A percentile compares a stretch with the other conserved stretches of the same genome.
These are phyloP conservation scores for Dendrobium chrysotoxum DNA, from an alignment of 106 monocot genomes.

Conservation along the genomic window DNA sequence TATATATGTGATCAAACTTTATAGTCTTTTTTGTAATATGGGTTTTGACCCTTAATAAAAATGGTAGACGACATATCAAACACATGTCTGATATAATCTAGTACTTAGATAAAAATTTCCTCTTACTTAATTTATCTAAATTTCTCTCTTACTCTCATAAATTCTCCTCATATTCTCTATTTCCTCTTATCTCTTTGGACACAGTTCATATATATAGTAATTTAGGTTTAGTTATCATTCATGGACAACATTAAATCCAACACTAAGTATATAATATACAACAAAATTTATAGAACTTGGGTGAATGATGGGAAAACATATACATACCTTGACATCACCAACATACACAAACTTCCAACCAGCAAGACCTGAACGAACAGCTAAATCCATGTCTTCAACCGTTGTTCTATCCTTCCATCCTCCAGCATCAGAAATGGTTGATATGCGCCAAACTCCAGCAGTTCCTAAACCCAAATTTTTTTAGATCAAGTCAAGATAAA, in stretches of 20 bases:
- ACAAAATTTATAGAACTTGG: not conserved
- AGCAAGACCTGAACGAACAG: conserved; percentile 23
- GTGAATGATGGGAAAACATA: not conserved
- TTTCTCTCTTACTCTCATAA: no score
- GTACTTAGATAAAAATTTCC: no score
- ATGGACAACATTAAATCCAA: not conserved
- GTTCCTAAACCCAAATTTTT: conserved; percentile 13
- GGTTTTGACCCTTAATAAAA: no score
- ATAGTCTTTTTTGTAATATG: no score
- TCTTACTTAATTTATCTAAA: no score
- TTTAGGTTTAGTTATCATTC: no score
- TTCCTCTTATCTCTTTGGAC: no score
- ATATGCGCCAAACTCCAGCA: conserved; percentile 30
- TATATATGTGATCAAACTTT: no score
- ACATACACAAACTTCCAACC: conserved; percentile 32
- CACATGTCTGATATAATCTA: no score
- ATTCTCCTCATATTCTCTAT: no score
- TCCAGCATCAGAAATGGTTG: conserved; percentile 25
- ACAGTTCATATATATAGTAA: no score
- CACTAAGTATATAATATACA: not conserved
- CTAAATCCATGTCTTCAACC: conserved; percentile 30
- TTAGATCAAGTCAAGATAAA: not conserved
- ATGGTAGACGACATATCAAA: no score
- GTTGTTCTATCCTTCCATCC: conserved; percentile 39
- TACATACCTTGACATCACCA: conserved; percentile 25